These are phyloP conservation scores for Labyrinthula sp. DNA, from an alignment of 352 stramenopile species.

Conservation along the genomic window DNA sequence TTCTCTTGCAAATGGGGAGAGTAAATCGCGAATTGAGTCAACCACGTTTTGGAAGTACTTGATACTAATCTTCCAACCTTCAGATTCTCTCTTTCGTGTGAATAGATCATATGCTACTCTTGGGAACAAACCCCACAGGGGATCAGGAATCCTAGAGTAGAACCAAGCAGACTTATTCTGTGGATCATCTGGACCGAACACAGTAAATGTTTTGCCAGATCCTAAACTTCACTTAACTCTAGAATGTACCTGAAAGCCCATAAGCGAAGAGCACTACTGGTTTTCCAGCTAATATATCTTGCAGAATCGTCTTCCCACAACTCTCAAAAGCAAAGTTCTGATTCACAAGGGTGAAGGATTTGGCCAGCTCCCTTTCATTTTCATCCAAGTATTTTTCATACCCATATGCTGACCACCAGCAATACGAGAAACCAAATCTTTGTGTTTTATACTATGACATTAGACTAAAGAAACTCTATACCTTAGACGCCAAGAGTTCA, in stretches of 20 bases:
- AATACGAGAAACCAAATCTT: constrained; percentile 67
- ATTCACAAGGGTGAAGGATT: constrained; percentile 60
- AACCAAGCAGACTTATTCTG: constrained; percentile 77
- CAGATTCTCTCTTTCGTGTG: constrained; percentile 69
- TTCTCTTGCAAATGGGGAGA: constrained; percentile 68
- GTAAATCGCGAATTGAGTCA: constrained; percentile 73
- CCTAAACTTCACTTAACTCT: too few relatives aligned
- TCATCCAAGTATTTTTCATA: constrained; percentile 54
- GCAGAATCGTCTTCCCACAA: constrained; percentile 67
- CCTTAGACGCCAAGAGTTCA: constrained; percentile 60
- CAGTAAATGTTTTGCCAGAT: constrained; percentile 75
- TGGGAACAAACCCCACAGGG: constrained; percentile 68
- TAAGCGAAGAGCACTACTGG: constrained; percentile 77
- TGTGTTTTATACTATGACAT: constrained; percentile 73
- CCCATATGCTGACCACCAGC: constrained; percentile 75
- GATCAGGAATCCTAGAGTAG: constrained; percentile 61
- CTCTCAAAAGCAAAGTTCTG: constrained; percentile 64
- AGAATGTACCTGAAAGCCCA: constrained; percentile 59
- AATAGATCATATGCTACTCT: constrained; percentile 74
- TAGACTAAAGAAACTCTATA: too few relatives aligned
- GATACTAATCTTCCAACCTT: constrained; percentile 86
- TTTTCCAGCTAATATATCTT: constrained; percentile 61
- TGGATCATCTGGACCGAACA: constrained; percentile 68
- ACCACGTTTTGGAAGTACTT: constrained; percentile 91
- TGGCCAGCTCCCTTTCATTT: constrained; percentile 28